Base-by-base conservation (phyloP, 257 asterid genomes). In the Fraxinus pennsylvanica region DNA sequence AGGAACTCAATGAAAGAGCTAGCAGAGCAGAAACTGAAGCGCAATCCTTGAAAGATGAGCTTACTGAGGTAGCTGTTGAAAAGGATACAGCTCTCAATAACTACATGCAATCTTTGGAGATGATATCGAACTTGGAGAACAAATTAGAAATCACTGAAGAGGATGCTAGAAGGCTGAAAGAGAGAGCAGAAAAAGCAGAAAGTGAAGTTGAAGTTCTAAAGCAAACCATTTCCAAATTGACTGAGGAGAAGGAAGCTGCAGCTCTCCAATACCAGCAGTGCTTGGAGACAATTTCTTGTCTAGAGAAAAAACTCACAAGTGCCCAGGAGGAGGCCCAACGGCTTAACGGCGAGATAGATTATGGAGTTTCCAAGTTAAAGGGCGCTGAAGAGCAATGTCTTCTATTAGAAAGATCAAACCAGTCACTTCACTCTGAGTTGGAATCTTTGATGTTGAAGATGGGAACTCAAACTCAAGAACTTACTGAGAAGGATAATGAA, bases 401-500 rank as follows among this genome's bases (percentile, higher is more conserved):
- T 45, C 32, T 84, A 76, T 84, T 93, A 75, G 99, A 96, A 85
- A 89, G 81, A 80, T 85, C 96, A n/a, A 93, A 96, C 78, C 85
- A 82, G 84, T 87, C 98, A 77, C 95, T 96, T 83, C 92, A 89
- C 76, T 78, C 92, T 19, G 97, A 94, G 87, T 59, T 96, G 87
- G 98, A 96, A 81, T 77, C 94, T 36, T 79, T 93, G 88, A 86
- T 86, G 83, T 79, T 84, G 86, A 96, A 92, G 86, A 84, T 90
- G 89, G 97, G 90, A 65, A 85, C 84, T 71, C 97, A 90, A 86
- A 86, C 86, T 83, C 95, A 91, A 77, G 97, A 92, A 82, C 97
- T 96, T 69, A 91, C 92, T 2, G 99, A 91, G 83, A 96, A 92
- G 90, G 94, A 93, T 88, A 88, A 88, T 83, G 98, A 96, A 74